Conservation (phyloP, 2,329 filamentous ascomycete species). For the Chrysosporium keratinophilum region DNA sequence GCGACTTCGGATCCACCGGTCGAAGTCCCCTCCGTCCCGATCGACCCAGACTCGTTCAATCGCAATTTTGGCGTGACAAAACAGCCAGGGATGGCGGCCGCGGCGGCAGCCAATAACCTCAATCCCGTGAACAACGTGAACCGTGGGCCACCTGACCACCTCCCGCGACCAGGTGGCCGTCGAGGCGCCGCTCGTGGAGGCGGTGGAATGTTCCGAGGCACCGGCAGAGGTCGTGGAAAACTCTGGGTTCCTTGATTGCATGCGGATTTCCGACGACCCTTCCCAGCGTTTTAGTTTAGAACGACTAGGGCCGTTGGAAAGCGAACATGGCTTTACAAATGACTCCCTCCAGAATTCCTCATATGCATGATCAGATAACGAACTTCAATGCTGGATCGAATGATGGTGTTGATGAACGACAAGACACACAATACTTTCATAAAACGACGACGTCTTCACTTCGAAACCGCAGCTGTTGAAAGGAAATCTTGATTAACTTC, state of each 20-base stretch:
- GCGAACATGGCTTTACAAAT: background rate
- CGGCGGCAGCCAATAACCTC: constrained; percentile 21
- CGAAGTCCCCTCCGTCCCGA: constrained; percentile 38
- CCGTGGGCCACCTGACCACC: constrained; percentile 28
- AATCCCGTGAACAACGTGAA: constrained; percentile 14
- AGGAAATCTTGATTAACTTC: too few relatives aligned
- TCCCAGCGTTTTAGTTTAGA: background rate
- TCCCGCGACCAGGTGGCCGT: constrained; percentile 27
- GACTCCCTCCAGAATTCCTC: background rate
- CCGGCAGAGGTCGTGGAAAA: constrained; percentile 33
- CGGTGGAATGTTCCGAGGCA: constrained; percentile 27
- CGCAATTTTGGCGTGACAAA: constrained; percentile 30
- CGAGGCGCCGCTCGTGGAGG: constrained; percentile 27
- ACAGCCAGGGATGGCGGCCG: constrained; percentile 22
- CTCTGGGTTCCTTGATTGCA: constrained; percentile 37
- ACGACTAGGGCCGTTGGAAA: constrained; percentile 3
- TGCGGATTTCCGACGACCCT: constrained; percentile 7
- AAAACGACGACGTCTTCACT: too few relatives aligned
- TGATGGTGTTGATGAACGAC: too few relatives aligned
- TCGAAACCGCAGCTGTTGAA: too few relatives aligned
- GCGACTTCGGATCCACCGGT: constrained; percentile 25
- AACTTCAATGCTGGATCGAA: background rate
- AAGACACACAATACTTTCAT: too few relatives aligned
- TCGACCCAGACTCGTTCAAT: constrained; percentile 41
- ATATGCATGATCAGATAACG: background rate